A percentile compares a stretch with the other conserved stretches of the same genome.
phyloP scores from a whole-genome alignment of 2,329 filamentous ascomycete genomes.

The Aspergillus fischeri region DNA sequence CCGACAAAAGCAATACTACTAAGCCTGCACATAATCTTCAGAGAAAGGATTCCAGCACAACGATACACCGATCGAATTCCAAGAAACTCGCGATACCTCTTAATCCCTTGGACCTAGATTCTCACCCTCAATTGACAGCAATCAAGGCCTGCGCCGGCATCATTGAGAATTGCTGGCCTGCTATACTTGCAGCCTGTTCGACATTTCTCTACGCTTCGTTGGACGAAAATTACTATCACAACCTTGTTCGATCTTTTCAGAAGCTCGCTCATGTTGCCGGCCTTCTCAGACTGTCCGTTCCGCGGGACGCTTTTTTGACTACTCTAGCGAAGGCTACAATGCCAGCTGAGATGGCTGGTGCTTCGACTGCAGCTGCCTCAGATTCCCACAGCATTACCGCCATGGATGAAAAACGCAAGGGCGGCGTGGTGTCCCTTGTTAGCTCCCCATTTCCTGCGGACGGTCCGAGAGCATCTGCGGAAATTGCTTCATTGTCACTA shows the following conservation, averaged over 20 bases:
- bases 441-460: conserved; percentile 26
- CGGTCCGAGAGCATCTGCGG: conserved; percentile 32
- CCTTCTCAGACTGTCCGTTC: conserved; percentile 75
- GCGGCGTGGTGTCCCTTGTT: conserved; percentile 22
- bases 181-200: conserved; percentile 88
- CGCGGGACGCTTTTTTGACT: conserved; percentile 89
- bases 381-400: conserved; percentile 19
- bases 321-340: conserved; percentile 91
- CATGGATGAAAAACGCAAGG: conserved; percentile 28
- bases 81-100: conserved; percentile 52
- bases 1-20: conserved; percentile 35
- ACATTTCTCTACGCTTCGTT: conserved; percentile 90
- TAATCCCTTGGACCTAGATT: conserved; percentile 74
- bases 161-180: conserved; percentile 92
- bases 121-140: conserved; percentile 66
- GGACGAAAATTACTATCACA: conserved; percentile 91
- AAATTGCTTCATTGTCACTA: conserved; percentile 51
- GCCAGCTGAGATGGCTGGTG: conserved; percentile 60
- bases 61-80: conserved; percentile 17
- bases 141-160: conserved; percentile 75
- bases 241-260: conserved; percentile 86
- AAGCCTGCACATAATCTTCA: conserved; percentile 26
- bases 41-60: conserved; percentile 27
- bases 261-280: conserved; percentile 94
- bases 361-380: conserved; percentile 10